A percentile compares a stretch with the other conserved stretches of the same genome.
Evolutionary conservation across 1,284 basidiomycete species (phyloP).

Genomic region (Papiliotrema laurentii): DNA sequence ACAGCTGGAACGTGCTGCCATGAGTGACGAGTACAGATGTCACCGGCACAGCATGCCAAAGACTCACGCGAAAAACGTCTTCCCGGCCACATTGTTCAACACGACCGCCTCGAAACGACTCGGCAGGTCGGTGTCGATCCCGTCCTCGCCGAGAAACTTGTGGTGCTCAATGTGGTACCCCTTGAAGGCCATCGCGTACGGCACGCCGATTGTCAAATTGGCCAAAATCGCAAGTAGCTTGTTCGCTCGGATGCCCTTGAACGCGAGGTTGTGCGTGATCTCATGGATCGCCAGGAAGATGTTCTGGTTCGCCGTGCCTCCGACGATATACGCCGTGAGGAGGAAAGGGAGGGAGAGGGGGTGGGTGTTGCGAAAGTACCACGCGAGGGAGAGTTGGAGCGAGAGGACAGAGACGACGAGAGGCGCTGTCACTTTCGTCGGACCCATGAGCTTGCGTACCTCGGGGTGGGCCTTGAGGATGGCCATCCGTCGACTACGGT

Average conservation of each 20-base stretch:
- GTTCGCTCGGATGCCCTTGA: constrained; percentile 76
- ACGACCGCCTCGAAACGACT: constrained; percentile 77
- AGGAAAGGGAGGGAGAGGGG: constrained; percentile 71
- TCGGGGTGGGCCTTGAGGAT: constrained; percentile 95
- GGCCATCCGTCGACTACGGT: constrained; percentile 75
- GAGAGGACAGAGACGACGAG: constrained; percentile 73
- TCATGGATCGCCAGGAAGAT: constrained; percentile 97
- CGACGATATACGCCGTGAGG: constrained; percentile 74
- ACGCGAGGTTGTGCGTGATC: constrained; percentile 96
- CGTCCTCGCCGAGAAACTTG: constrained; percentile 92
- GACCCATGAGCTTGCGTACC: constrained; percentile 91
- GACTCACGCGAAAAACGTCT: constrained; percentile 91
- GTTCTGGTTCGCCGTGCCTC: constrained; percentile 95
- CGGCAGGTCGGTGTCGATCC: constrained; percentile 87
- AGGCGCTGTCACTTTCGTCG: constrained; percentile 85
- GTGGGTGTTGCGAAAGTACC: constrained; percentile 61
- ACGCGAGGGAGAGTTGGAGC: constrained; percentile 67
- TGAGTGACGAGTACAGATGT: constrained; percentile 1
- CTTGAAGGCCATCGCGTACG: constrained; percentile 95
- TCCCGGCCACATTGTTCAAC: constrained; percentile 92
- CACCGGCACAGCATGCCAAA: no score
- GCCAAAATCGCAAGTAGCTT: constrained; percentile 83
- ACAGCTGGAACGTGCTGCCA: constrained; percentile 86
- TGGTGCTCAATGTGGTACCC: constrained; percentile 95
- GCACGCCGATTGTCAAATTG: constrained; percentile 88